Percentiles rank a stretch among this genome's conserved stretches.
phyloP scores from a whole-genome alignment of 805 yeast species.

The Starmerella floris region DNA sequence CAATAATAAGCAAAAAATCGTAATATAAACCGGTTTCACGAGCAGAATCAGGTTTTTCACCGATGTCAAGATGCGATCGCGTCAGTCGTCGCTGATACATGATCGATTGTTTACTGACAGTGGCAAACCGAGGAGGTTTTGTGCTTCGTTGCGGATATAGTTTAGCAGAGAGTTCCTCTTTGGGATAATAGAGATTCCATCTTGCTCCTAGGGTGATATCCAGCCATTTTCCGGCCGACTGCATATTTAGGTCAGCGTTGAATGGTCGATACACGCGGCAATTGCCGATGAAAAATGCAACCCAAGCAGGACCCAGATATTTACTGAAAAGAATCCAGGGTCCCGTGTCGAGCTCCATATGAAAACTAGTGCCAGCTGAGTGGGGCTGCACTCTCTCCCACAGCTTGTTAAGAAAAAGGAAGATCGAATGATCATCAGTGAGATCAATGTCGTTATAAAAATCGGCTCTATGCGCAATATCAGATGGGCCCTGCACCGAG shows the following conservation, averaged over 20 bases:
- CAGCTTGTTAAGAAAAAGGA: not conserved
- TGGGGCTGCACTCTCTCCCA: not conserved
- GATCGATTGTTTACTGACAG: not conserved
- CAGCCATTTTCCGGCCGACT: not conserved
- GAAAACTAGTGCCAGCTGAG: conserved; percentile 1
- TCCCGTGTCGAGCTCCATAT: conserved; percentile 11
- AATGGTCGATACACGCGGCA: conserved; percentile 5
- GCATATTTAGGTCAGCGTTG: not conserved
- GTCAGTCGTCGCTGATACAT: not conserved
- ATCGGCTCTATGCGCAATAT: not conserved
- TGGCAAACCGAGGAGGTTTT: not conserved
- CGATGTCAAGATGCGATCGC: not conserved
- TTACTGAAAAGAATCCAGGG: conserved; percentile 7
- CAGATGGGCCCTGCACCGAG: not conserved
- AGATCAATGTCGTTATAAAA: not conserved
- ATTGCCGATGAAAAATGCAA: conserved; percentile 4
- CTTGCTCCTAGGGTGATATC: not conserved
- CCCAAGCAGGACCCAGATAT: conserved; percentile 1
- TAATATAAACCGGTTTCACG: not conserved
- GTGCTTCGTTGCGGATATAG: not conserved
- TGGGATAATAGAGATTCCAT: not conserved
- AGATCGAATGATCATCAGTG: not conserved
- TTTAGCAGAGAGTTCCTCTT: not conserved
- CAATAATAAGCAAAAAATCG: not conserved
- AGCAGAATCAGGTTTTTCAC: not conserved